Evolutionary conservation across 441 rosid genomes (phyloP), one percentile per base, ranked within the genome.

Genomic region (Corymbia calophylla): DNA sequence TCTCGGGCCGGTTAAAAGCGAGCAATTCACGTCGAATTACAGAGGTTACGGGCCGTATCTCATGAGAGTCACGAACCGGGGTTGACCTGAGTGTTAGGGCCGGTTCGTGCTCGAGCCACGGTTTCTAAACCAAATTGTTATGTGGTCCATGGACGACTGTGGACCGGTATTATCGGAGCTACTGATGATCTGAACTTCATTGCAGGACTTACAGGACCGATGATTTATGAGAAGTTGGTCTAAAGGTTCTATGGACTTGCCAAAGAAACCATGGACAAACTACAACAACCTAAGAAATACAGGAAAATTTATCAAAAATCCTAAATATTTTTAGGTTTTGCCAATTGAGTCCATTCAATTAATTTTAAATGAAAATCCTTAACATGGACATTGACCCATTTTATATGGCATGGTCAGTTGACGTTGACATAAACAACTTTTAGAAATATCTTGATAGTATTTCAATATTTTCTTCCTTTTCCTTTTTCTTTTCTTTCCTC

Each of bases 331-430:
- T 56, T 6, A 56, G 3, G 1, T 56, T 56, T 56, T 2, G 0
- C 0, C 12, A 54, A 1, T 56, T 0, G 12, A 21, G 11, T 8
- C 12, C 27, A 21, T 55, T 3, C 0, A 11, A 12, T 15, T 7
- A 53, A 53, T 53, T 53, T 53, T 6, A 1, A 53, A 15, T 6
- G 16, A 18, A 53, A 53, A 14, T 15, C 18, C 5, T 18, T 15
- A 1, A 53, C 1, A 13, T 53, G 7, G 19, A 53, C 3, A 7
- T 16, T 7, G 1, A 53, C 0, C 0, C 12, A 21, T 56, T 5
- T 5, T 1, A 56, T 0, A 1, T 56, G 29, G 10, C 13, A 9
- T 10, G 29, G 0, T 0, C 0, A 0, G 3, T 0, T 0, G 0
- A 23, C 0, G 0, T 1, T 56, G 13, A 56, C 8, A 8, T 56